Conservation (phyloP, 768 basidiomycete genomes). For the Strobilomyces dryophilus region DNA sequence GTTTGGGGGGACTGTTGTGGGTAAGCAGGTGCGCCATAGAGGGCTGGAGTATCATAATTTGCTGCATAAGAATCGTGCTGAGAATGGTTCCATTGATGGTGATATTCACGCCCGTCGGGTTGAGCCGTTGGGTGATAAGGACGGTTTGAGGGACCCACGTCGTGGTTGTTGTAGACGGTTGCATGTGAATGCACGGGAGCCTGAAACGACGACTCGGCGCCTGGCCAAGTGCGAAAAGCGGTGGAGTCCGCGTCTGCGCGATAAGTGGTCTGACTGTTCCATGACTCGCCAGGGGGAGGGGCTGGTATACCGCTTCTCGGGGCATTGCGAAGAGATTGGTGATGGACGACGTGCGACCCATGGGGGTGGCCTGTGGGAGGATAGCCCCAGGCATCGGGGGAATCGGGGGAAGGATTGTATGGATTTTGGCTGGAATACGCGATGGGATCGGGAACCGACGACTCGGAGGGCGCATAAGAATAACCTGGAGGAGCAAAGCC, state of each 20-base stretch:
- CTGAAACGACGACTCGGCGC: slow-evolving; percentile 37
- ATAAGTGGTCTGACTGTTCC: slow-evolving; percentile 23
- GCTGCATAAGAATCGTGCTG: slow-evolving; percentile 25
- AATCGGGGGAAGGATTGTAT: slow-evolving; percentile 40
- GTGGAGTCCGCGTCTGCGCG: slow-evolving; percentile 30
- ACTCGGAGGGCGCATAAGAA: slow-evolving; percentile 39
- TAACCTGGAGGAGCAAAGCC: slow-evolving; percentile 38
- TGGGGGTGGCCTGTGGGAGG: slow-evolving; percentile 26
- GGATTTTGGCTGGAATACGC: slow-evolving; percentile 41
- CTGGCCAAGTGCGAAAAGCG: slow-evolving; percentile 50
- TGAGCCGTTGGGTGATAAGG: slow-evolving; percentile 30
- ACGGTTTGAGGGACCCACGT: slow-evolving; percentile 40
- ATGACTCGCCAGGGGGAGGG: slow-evolving; percentile 15
- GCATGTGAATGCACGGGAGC: slow-evolving; percentile 24
- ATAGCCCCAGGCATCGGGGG: slow-evolving; percentile 57
- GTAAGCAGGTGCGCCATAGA: slow-evolving; percentile 26
- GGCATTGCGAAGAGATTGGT: slow-evolving; percentile 44
- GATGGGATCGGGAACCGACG: slow-evolving; percentile 39
- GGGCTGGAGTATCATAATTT: slow-evolving; percentile 20
- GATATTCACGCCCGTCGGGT: slow-evolving; percentile 37
- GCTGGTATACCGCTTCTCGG: slow-evolving; percentile 20
- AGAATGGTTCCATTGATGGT: slow-evolving; percentile 28
- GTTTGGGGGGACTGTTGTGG: slow-evolving; percentile 28
- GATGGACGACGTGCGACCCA: slow-evolving; percentile 39
- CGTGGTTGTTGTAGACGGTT: slow-evolving; percentile 23